Conservation (phyloP, 495 filamentous ascomycete genomes). For the Astrothelium macrocarpum region DNA sequence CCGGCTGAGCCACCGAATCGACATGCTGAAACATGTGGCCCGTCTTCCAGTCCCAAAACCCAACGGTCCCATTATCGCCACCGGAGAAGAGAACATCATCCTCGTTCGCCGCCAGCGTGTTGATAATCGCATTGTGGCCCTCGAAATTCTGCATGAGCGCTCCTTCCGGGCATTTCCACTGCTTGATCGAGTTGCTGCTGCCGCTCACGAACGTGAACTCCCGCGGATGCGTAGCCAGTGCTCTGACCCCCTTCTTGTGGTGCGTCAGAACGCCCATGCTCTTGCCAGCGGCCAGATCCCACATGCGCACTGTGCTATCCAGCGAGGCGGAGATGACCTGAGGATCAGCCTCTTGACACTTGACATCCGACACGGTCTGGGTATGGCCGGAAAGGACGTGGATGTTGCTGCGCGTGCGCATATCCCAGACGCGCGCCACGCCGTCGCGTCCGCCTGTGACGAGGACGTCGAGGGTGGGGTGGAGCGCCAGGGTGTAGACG, state of each 20-base stretch:
- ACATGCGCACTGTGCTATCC: constrained; percentile 85
- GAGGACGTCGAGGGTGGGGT: constrained; percentile 88
- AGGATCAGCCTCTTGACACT: constrained; percentile 93
- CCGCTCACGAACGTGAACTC: constrained; percentile 96
- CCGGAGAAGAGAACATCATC: constrained; percentile 93
- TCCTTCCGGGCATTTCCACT: constrained; percentile 98
- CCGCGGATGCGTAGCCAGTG: constrained; percentile 73
- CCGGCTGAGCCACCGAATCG: constrained; percentile 87
- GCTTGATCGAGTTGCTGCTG: constrained; percentile 90
- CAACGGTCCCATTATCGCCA: constrained; percentile 91
- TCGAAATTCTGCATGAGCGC: constrained; percentile 99
- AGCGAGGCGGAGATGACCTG: constrained; percentile 88
- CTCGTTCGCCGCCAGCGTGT: constrained; percentile 85
- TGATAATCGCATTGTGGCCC: constrained; percentile 92
- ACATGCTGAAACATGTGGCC: constrained; percentile 80
- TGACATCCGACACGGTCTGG: constrained; percentile 75
- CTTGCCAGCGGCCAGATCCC: constrained; percentile 95
- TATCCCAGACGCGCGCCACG: constrained; percentile 94
- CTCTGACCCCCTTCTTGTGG: constrained; percentile 93
- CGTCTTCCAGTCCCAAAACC: constrained; percentile 99
- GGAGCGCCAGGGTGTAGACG: constrained; percentile 83
- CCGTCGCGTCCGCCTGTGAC: constrained; percentile 94
- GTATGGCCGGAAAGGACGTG: constrained; percentile 85
- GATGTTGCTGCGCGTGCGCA: constrained; percentile 90
- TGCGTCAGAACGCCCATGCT: constrained; percentile 93